phyloP scores from a whole-genome alignment of 208 protist species.

The Leishmania arabica region DNA sequence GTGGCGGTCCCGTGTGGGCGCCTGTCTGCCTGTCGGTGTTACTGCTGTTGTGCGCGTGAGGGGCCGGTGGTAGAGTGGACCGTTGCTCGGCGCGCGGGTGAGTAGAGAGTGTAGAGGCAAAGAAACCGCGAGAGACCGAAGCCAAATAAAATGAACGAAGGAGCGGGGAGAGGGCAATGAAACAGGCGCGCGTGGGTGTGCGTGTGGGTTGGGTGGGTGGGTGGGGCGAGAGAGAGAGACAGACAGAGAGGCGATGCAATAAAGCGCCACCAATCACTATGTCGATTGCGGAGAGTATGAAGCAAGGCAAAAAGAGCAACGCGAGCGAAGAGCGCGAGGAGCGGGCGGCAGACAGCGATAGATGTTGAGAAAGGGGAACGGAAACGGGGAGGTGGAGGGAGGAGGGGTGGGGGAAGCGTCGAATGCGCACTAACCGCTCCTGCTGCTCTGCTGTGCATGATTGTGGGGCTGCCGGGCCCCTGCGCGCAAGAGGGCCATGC shows the following conservation, averaged over 20 bases:
- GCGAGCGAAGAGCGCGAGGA: not conserved
- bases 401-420: not conserved
- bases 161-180: not conserved
- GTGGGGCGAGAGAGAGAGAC: no score
- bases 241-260: not conserved
- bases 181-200: not conserved
- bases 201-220: not conserved
- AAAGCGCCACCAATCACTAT: not conserved
- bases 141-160: not conserved
- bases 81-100: not conserved
- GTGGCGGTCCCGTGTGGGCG: not conserved
- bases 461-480: not conserved
- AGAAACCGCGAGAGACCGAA: not conserved
- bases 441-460: not conserved
- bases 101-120: not conserved
- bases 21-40: not conserved
- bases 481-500: not conserved
- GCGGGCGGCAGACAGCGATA: not conserved
- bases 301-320: not conserved
- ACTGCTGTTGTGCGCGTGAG: not conserved
- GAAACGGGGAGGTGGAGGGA: not conserved
- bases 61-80: not conserved
- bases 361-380: not conserved
- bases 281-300: not conserved
- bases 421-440: not conserved